phyloP scores from a whole-genome alignment of 306 rosid species.

The Corylus americana region DNA sequence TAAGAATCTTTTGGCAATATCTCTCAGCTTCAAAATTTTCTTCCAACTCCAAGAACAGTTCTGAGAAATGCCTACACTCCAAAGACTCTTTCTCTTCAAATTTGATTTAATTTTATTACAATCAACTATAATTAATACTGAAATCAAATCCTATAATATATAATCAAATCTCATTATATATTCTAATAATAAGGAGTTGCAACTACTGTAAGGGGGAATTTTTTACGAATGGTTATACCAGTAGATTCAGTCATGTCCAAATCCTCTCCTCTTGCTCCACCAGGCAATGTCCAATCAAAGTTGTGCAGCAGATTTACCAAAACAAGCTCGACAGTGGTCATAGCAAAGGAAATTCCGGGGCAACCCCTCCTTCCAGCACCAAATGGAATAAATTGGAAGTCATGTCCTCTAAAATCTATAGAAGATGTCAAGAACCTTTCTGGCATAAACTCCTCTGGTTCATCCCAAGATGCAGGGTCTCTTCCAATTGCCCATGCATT shows the following conservation, averaged over 20 bases:
- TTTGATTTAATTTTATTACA: too few relatives aligned
- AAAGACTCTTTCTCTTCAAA: too few relatives aligned
- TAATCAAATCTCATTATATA: too few relatives aligned
- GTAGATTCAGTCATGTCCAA: background rate
- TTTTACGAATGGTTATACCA: background rate
- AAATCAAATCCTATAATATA: too few relatives aligned
- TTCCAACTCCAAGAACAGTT: too few relatives aligned
- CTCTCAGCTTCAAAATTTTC: too few relatives aligned
- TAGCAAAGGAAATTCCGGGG: constrained; percentile 35
- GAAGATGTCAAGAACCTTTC: constrained; percentile 31
- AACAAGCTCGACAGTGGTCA: constrained; percentile 21
- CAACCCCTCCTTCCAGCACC: constrained; percentile 50
- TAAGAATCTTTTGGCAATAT: too few relatives aligned
- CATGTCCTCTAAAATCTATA: constrained; percentile 35
- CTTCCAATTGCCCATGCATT: constrained; percentile 49
- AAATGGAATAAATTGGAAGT: constrained; percentile 42
- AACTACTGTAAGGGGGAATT: background rate
- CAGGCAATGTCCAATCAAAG: constrained; percentile 31
- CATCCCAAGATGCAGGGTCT: constrained; percentile 35
- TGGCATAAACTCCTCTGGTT: constrained; percentile 38
- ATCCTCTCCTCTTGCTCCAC: constrained; percentile 18
- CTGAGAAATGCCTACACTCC: too few relatives aligned
- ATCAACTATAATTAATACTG: too few relatives aligned
- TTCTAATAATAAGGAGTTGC: background rate
- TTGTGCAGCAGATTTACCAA: constrained; percentile 29